Conservation (phyloP, 2,329 filamentous ascomycete genomes). For the Diplodia sapinea region DNA sequence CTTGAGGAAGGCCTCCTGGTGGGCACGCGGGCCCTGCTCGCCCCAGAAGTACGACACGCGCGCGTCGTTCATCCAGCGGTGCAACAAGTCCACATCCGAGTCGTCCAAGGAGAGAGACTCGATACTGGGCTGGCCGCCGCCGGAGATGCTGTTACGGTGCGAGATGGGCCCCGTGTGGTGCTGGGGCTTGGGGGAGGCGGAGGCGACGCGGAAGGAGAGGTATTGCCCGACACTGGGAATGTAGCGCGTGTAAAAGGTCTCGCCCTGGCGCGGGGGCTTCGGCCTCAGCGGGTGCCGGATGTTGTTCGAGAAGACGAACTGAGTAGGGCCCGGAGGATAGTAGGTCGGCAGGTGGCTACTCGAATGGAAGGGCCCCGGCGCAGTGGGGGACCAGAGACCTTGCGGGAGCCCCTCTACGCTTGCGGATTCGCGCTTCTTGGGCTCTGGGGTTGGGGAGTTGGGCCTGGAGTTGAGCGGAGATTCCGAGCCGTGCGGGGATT, state of each 20-base stretch:
- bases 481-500: conserved; percentile 55
- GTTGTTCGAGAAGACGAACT: conserved; percentile 79
- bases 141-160: conserved; percentile 53
- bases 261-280: conserved; percentile 87
- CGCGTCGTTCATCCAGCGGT: conserved; percentile 87
- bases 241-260: conserved; percentile 88
- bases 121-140: conserved; percentile 50
- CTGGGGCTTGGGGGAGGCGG: conserved; percentile 67
- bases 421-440: conserved; percentile 34
- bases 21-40: conserved; percentile 60
- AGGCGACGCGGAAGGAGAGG: conserved; percentile 86
- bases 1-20: conserved; percentile 72
- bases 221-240: conserved; percentile 83
- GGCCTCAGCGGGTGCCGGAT: conserved; percentile 84
- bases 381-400: conserved; percentile 49
- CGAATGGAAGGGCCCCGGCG: conserved; percentile 75
- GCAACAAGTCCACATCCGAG: conserved; percentile 71
- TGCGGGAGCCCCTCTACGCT: conserved; percentile 42
- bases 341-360: conserved; percentile 87
- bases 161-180: conserved; percentile 65
- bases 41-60: conserved; percentile 90
- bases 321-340: conserved; percentile 81
- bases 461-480: conserved; percentile 60
- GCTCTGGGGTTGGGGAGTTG: conserved; percentile 51
- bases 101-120: conserved; percentile 40